phyloP scores from a whole-genome alignment of 1,139 yeast species.

The Chernovozyma aurita region DNA sequence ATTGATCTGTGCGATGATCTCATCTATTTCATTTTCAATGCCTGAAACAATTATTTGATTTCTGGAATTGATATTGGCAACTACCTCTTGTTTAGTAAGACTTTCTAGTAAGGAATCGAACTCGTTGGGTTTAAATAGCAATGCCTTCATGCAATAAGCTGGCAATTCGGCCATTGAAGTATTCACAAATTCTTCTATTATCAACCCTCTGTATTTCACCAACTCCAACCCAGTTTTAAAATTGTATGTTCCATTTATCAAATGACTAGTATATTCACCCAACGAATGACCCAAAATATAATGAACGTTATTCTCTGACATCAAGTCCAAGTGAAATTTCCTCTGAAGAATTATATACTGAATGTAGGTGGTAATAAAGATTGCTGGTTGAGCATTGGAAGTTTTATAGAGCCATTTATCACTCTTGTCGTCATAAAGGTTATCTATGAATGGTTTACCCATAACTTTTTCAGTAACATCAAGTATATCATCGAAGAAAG shows the following conservation, averaged over 20 bases:
- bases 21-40: constrained; percentile 14
- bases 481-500: neutral
- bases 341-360: constrained; percentile 25
- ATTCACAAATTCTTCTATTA: constrained; percentile 38
- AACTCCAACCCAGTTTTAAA: constrained; percentile 41
- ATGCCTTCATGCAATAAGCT: constrained; percentile 36
- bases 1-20: constrained; percentile 16
- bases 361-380: constrained; percentile 44
- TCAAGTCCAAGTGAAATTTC: constrained; percentile 20
- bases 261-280: constrained; percentile 54
- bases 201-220: constrained; percentile 47
- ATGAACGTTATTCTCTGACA: constrained; percentile 13
- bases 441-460: constrained; percentile 39
- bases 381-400: constrained; percentile 60
- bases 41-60: constrained; percentile 47
- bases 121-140: constrained; percentile 20
- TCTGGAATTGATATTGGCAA: constrained; percentile 43
- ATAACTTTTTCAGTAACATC: constrained; percentile 49
- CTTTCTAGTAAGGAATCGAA: constrained; percentile 16
- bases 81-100: constrained; percentile 18
- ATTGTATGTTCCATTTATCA: constrained; percentile 36
- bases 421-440: constrained; percentile 13
- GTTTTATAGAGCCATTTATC: constrained; percentile 30
- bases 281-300: constrained; percentile 53
- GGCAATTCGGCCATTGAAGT: constrained; percentile 4